phyloP scores from a whole-genome alignment of 495 filamentous ascomycete species.

The Aspergillus mulundensis region DNA sequence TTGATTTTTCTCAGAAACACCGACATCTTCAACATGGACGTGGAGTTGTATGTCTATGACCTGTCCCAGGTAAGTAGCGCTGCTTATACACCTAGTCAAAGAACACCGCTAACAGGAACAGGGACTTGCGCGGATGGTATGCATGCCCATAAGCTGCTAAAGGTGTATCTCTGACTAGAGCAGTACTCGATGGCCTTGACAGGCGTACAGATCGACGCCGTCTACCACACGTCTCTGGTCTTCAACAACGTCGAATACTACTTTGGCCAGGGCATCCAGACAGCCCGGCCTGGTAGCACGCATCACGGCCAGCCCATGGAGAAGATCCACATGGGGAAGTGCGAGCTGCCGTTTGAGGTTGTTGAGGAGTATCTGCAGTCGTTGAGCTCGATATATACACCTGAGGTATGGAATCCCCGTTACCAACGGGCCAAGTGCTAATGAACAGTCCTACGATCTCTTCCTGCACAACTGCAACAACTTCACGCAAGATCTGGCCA shows the following conservation, averaged over 20 bases:
- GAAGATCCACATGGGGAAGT: conserved; percentile 66
- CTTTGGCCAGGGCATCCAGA: conserved; percentile 74
- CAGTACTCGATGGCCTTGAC: conserved; percentile 49
- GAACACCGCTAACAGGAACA: conserved; percentile 19
- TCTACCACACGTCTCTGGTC: conserved; percentile 89
- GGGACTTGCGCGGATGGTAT: conserved; percentile 48
- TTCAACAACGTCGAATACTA: conserved; percentile 73
- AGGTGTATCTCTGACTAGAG: background rate
- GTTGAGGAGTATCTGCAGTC: conserved; percentile 88
- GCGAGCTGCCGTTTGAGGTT: conserved; percentile 74
- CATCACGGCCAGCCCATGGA: conserved; percentile 85
- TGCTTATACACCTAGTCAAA: background rate
- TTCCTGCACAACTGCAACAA: conserved; percentile 97
- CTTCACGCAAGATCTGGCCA: conserved; percentile 90
- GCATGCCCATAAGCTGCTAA: conserved; percentile 1
- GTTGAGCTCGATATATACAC: conserved; percentile 74
- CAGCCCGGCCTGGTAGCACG: conserved; percentile 70
- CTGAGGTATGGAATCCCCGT: conserved; percentile 51
- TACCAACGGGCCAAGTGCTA: conserved; percentile 2
- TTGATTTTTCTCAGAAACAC: background rate
- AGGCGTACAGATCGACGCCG: conserved; percentile 77
- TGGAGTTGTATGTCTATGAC: conserved; percentile 91
- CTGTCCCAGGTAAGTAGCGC: conserved; percentile 61
- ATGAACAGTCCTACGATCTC: conserved; percentile 72
- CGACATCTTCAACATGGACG: conserved; percentile 59